A percentile compares a stretch with the other conserved stretches of the same genome.
Evolutionary conservation across 768 basidiomycete species (phyloP).

Genomic region (Floccularia luteovirens): DNA sequence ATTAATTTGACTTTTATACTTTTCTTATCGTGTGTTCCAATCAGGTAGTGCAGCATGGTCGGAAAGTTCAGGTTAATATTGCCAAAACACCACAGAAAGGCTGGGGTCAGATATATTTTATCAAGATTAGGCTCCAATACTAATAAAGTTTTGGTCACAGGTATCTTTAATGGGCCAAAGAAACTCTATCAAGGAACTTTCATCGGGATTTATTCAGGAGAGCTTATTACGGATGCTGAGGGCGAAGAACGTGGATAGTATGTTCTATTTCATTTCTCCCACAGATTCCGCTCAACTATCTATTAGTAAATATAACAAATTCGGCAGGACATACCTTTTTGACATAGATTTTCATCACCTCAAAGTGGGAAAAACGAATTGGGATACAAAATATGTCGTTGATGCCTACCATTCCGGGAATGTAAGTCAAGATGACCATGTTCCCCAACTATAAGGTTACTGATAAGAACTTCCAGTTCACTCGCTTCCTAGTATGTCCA

Average conservation of each 20-base stretch:
- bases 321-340: conserved; percentile 75
- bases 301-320: conserved; percentile 61
- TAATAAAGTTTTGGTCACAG: conserved; percentile 24
- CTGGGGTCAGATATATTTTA: conserved; percentile 54
- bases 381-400: conserved; percentile 46
- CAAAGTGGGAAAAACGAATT: conserved; percentile 23
- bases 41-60: conserved; percentile 80
- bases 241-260: conserved; percentile 63
- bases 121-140: conserved; percentile 1
- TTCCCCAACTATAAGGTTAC: neutral
- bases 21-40: neutral
- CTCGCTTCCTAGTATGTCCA: conserved; percentile 71
- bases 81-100: conserved; percentile 71
- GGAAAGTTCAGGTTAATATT: conserved; percentile 55
- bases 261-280: conserved; percentile 14
- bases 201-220: conserved; percentile 82
- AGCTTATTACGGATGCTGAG: conserved; percentile 64
- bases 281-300: neutral
- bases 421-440: conserved; percentile 32
- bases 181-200: conserved; percentile 65
- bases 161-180: conserved; percentile 60
- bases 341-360: conserved; percentile 76
- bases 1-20: conserved; percentile 2
- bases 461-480: conserved; percentile 48
- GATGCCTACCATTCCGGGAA: conserved; percentile 89